Evolutionary conservation across 1,284 basidiomycete genomes (phyloP).

Genomic region (Bondarzewia mesenterica): DNA sequence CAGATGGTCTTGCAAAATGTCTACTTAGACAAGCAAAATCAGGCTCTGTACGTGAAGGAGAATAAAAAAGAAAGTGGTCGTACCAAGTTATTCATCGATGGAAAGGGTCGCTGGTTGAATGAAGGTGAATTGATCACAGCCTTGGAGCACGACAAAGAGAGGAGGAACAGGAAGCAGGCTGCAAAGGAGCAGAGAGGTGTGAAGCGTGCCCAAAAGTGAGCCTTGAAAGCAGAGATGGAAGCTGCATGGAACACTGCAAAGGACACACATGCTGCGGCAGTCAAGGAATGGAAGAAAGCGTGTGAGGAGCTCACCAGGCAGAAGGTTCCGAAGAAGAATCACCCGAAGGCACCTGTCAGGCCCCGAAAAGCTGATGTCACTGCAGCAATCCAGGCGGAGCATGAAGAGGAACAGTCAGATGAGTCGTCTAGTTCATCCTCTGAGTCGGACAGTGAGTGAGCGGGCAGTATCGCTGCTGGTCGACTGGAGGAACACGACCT

Average conservation of each 20-base stretch:
- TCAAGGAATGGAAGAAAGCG: background rate
- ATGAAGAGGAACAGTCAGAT: too few species aligned
- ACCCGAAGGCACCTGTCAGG: too few species aligned
- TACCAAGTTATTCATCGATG: background rate
- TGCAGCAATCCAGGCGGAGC: too few species aligned
- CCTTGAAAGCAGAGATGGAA: background rate
- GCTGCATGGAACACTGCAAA: background rate
- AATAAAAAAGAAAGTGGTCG: background rate
- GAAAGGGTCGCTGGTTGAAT: background rate
- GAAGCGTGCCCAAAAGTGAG: background rate
- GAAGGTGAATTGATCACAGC: background rate
- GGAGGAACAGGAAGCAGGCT: background rate
- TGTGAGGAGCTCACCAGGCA: background rate
- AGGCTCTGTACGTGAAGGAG: background rate
- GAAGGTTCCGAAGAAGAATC: background rate
- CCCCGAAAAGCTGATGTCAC: too few species aligned
- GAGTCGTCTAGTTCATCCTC: too few species aligned
- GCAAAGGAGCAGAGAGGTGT: background rate
- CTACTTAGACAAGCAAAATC: background rate
- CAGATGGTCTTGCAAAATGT: background rate
- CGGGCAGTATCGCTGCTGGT: too few species aligned
- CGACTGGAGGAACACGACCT: too few species aligned
- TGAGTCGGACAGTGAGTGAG: too few species aligned
- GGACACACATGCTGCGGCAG: background rate
- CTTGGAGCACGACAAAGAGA: background rate